Evolutionary conservation across 139 green algal genomes (phyloP).

Genomic region (Coccomyxa sp.): DNA sequence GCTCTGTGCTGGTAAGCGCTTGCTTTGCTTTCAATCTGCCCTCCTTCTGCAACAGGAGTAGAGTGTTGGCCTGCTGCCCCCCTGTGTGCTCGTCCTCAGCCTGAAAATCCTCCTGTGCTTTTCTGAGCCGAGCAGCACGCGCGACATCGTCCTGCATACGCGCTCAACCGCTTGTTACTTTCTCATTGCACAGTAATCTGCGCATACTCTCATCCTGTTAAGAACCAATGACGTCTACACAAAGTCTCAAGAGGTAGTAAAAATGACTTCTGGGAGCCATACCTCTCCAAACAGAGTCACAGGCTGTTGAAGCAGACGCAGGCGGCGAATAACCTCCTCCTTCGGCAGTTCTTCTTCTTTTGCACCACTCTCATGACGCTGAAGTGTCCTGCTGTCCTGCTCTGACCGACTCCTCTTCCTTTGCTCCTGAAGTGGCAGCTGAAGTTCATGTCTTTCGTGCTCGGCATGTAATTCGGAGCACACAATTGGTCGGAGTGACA

Average conservation of each 20-base stretch:
- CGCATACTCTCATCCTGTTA: not conserved
- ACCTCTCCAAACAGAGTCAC: constrained; percentile 92
- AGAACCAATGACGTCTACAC: constrained; percentile 5
- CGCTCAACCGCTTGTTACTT: too few relatives aligned
- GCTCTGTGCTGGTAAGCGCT: constrained; percentile 12
- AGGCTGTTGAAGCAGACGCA: constrained; percentile 81
- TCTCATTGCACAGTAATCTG: not conserved
- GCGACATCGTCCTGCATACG: constrained; percentile 30
- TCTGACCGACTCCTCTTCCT: not conserved
- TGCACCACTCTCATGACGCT: not conserved
- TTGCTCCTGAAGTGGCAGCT: not conserved
- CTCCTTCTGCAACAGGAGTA: constrained; percentile 53
- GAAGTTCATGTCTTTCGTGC: too few relatives aligned
- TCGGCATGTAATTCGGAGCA: not conserved
- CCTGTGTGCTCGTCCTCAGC: constrained; percentile 51
- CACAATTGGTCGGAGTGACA: not conserved
- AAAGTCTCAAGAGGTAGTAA: too few relatives aligned
- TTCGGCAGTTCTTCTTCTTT: constrained; percentile 31
- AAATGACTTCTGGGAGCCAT: not conserved
- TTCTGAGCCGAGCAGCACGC: constrained; percentile 50
- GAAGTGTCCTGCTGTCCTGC: not conserved
- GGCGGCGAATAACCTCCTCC: constrained; percentile 77
- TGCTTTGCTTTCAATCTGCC: constrained; percentile 17
- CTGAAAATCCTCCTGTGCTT: constrained; percentile 57
- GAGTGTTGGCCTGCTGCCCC: constrained; percentile 63